phyloP scores from a whole-genome alignment of 176 grass and related monocot species.

The Pontederia crassipes region DNA sequence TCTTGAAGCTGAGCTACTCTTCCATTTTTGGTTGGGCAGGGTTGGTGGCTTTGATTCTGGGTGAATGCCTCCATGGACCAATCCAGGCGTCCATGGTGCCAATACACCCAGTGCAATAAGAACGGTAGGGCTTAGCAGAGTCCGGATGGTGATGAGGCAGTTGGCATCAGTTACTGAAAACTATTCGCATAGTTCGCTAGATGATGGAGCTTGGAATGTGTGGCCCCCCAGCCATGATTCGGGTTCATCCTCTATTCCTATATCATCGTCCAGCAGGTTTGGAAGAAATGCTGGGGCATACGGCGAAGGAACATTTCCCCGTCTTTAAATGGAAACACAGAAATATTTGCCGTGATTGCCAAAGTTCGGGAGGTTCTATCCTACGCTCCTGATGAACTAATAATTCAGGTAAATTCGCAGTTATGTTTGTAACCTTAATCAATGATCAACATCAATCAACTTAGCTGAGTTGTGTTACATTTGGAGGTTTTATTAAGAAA shows the following conservation, averaged over 20 bases:
- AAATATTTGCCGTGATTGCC: slow-evolving; percentile 62
- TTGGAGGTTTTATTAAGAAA: slow-evolving; percentile 87
- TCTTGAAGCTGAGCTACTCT: background rate
- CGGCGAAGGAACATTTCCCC: slow-evolving; percentile 8
- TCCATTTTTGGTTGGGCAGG: slow-evolving; percentile 27
- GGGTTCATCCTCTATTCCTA: slow-evolving; percentile 26
- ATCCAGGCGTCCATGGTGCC: slow-evolving; percentile 43
- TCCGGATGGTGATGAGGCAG: slow-evolving; percentile 99
- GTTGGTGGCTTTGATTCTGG: slow-evolving; percentile 62
- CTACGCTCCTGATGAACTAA: slow-evolving; percentile 79
- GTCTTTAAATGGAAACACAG: slow-evolving; percentile 40
- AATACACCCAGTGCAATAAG: slow-evolving; percentile 59
- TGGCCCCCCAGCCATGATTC: slow-evolving; percentile 34
- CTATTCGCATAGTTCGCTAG: slow-evolving; percentile 36
- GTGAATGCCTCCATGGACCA: slow-evolving; percentile 63
- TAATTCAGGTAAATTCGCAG: slow-evolving; percentile 57
- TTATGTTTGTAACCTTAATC: slow-evolving; percentile 12
- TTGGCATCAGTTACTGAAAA: slow-evolving; percentile 67
- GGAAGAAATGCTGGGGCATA: slow-evolving; percentile 32
- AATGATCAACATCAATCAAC: background rate
- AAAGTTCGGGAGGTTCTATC: slow-evolving; percentile 93
- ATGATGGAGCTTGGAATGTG: slow-evolving; percentile 50
- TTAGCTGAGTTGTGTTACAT: slow-evolving; percentile 11
- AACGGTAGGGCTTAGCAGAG: slow-evolving; percentile 69
- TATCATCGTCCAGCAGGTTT: slow-evolving; percentile 42